These are phyloP conservation scores for Solanum tarapatanum DNA, from an alignment of 257 asterid genomes.

Conservation along the genomic window DNA sequence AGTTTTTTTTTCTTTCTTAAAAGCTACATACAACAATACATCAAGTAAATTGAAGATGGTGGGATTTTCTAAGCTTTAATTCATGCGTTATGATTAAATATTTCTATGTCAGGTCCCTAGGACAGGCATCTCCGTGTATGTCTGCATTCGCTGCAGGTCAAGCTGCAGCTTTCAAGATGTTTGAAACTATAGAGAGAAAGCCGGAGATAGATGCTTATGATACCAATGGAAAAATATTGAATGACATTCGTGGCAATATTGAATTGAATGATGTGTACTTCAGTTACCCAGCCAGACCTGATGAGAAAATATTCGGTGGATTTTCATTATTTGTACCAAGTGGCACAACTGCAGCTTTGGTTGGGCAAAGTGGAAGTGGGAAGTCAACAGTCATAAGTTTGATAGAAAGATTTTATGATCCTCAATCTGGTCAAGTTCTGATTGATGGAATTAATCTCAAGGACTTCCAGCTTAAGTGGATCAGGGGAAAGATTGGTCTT, in stretches of 20 bases:
- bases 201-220: slow-evolving; percentile 64
- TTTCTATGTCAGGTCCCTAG: not conserved
- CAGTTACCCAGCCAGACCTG: slow-evolving; percentile 72
- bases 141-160: slow-evolving; percentile 63
- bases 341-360: slow-evolving; percentile 76
- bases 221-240: slow-evolving; percentile 36
- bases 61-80: not conserved
- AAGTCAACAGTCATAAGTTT: slow-evolving; percentile 72
- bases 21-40: not conserved
- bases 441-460: slow-evolving; percentile 60
- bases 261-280: slow-evolving; percentile 50
- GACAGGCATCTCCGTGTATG: slow-evolving; percentile 61
- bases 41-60: not conserved
- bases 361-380: slow-evolving; percentile 88
- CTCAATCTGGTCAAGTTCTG: slow-evolving; percentile 53
- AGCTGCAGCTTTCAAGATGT: slow-evolving; percentile 92
- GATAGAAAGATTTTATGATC: slow-evolving; percentile 76
- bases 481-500: slow-evolving; percentile 67
- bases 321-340: slow-evolving; percentile 47
- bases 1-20: slow-evolving; percentile 9
- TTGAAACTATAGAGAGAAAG: slow-evolving; percentile 52
- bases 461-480: slow-evolving; percentile 77
- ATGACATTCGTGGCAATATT: slow-evolving; percentile 51
- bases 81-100: not conserved
- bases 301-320: slow-evolving; percentile 51